A percentile compares a stretch with the other conserved stretches of the same genome.
These are phyloP conservation scores for Plasmodium vivax DNA, from an alignment of 169 alveolate species.

Conservation along the genomic window DNA sequence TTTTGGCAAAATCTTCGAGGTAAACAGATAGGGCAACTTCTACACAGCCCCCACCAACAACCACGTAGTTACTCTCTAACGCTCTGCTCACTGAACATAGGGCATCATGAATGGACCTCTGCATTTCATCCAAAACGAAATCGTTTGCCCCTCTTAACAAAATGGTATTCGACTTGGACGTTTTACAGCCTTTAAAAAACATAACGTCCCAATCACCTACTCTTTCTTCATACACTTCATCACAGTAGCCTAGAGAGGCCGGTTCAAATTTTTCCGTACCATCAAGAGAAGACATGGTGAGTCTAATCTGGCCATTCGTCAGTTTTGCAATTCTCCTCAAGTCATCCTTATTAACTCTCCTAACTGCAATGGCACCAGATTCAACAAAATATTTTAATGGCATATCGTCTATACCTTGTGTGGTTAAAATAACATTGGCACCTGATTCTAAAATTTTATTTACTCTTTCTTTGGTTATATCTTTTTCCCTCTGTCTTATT, in stretches of 20 bases:
- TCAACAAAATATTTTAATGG: constrained; percentile 98
- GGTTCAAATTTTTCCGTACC: constrained; percentile 96
- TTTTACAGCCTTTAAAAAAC: constrained; percentile 95
- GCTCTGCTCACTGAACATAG: constrained; percentile 96
- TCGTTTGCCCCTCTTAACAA: constrained; percentile 98
- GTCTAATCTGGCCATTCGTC: constrained; percentile 91
- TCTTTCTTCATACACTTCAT: constrained; percentile 94
- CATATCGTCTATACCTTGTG: constrained; percentile 99
- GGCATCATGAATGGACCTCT: constrained; percentile 98
- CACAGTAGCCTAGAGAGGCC: constrained; percentile 92
- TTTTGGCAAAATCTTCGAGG: constrained; percentile 97
- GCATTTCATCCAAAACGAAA: constrained; percentile 97
- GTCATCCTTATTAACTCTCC: constrained; percentile 97
- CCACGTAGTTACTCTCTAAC: constrained; percentile 87
- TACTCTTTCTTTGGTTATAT: constrained; percentile 96
- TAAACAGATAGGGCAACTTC: constrained; percentile 97
- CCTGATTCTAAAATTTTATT: constrained; percentile 97
- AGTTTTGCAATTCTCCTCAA: constrained; percentile 95
- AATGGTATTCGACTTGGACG: constrained; percentile 89
- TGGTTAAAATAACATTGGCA: constrained; percentile 98
- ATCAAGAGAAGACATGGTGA: constrained; percentile 95
- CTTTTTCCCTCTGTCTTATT: constrained; percentile 93
- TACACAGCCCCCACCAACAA: constrained; percentile 99
- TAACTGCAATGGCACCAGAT: constrained; percentile 96
- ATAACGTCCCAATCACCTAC: constrained; percentile 98